Percentiles rank a stretch among this genome's conserved stretches.
Conservation (phyloP, 805 yeast genomes). For the Isabelozyma gotoi region DNA sequence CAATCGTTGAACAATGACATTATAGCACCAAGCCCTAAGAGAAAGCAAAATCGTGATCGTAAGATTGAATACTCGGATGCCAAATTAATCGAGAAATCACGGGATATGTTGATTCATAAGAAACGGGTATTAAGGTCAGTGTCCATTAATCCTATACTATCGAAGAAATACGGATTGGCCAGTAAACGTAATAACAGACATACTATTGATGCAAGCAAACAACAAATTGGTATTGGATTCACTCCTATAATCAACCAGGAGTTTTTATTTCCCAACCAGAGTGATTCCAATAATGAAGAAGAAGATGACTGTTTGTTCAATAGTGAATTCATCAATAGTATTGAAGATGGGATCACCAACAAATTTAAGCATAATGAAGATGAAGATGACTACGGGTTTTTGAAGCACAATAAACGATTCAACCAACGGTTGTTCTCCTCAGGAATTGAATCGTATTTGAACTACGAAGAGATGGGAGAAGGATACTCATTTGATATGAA, state of each 20-base stretch:
- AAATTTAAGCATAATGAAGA: constrained; percentile 7
- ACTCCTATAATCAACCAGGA: not conserved
- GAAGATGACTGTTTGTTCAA: constrained; percentile 3
- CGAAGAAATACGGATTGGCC: constrained; percentile 12
- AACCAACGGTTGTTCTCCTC: constrained; percentile 25
- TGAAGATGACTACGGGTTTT: constrained; percentile 31
- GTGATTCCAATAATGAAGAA: not conserved
- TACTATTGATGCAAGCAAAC: not conserved
- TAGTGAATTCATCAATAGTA: constrained; percentile 2
- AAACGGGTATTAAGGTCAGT: constrained; percentile 43
- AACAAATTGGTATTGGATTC: constrained; percentile 1
- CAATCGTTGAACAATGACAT: constrained; percentile 27
- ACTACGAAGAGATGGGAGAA: constrained; percentile 17
- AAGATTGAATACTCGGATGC: constrained; percentile 52
- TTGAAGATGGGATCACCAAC: constrained; percentile 3
- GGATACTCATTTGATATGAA: constrained; percentile 13
- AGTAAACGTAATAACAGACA: not conserved
- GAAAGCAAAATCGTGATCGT: constrained; percentile 1
- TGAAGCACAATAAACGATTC: constrained; percentile 24
- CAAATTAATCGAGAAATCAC: constrained; percentile 48
- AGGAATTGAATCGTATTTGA: constrained; percentile 24
- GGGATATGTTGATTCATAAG: constrained; percentile 43
- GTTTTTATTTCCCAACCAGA: not conserved
- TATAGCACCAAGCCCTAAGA: constrained; percentile 4
- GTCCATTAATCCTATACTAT: constrained; percentile 25